Percentiles rank a stretch among this genome's conserved stretches.
Conservation (phyloP, 345 rosid genomes). For the Kernera saxatilis region DNA sequence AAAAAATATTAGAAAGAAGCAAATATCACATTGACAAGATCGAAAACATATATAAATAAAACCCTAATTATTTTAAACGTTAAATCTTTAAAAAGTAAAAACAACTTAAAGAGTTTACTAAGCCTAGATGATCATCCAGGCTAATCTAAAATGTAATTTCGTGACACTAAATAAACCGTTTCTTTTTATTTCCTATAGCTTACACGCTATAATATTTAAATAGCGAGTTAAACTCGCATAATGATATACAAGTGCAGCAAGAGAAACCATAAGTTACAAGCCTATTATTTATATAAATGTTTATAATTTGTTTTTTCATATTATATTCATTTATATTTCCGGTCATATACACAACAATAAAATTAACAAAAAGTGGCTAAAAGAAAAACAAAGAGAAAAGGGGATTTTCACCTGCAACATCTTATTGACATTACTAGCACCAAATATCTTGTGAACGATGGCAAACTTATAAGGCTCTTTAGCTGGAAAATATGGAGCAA, state of each 20-base stretch:
- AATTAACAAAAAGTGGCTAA: not conserved
- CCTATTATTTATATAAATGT: not conserved
- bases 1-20: not conserved
- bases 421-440: conserved; percentile 95
- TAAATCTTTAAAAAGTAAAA: not conserved
- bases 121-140: not conserved
- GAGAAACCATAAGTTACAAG: not conserved
- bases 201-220: not conserved
- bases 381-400: not conserved
- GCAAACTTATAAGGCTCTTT: conserved; percentile 88
- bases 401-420: conserved; percentile 64
- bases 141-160: not conserved
- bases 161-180: not conserved
- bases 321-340: not conserved
- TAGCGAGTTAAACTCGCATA: not conserved
- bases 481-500: conserved; percentile 89
- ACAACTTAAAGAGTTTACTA: not conserved
- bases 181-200: not conserved
- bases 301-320: not conserved
- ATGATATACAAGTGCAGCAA: not conserved
- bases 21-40: not conserved
- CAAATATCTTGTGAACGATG: conserved; percentile 83
- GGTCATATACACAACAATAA: not conserved
- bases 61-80: not conserved
- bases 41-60: not conserved